Evolutionary conservation across 306 rosid genomes (phyloP).

Genomic region (Gastrolobium villosum): DNA sequence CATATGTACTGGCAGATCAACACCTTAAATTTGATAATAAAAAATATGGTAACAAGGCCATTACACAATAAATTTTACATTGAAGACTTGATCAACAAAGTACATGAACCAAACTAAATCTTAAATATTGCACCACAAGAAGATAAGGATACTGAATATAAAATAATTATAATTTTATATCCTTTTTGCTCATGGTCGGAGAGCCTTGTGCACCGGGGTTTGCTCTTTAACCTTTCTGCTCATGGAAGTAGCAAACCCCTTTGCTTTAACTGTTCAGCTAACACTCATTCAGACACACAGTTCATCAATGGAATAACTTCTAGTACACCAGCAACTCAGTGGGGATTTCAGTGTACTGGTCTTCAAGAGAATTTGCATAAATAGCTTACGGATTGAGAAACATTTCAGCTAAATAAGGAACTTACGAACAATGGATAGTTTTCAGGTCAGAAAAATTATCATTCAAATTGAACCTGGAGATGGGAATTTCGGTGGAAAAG

Average conservation of each 20-base stretch:
- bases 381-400: neutral
- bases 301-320: constrained; percentile 6
- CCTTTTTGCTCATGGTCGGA: neutral
- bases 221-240: neutral
- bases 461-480: neutral
- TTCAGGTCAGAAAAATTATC: constrained; percentile 15
- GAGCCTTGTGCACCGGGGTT: too few relatives aligned
- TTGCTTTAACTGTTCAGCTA: neutral
- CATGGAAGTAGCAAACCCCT: neutral
- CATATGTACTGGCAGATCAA: constrained; percentile 12
- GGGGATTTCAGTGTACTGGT: neutral
- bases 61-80: constrained; percentile 8
- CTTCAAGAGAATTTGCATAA: constrained; percentile 1
- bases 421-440: neutral
- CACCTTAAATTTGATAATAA: constrained; percentile 12
- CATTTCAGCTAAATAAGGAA: constrained; percentile 4
- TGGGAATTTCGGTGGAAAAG: neutral
- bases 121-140: constrained; percentile 6
- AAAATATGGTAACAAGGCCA: constrained; percentile 18
- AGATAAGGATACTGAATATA: constrained; percentile 14
- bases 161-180: neutral
- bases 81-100: neutral
- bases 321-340: neutral
- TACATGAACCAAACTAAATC: neutral
- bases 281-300: constrained; percentile 18